A percentile compares a stretch with the other conserved stretches of the same genome.
Conservation (phyloP, 495 filamentous ascomycete genomes). For the Hypoxylon lienhwacheense region DNA sequence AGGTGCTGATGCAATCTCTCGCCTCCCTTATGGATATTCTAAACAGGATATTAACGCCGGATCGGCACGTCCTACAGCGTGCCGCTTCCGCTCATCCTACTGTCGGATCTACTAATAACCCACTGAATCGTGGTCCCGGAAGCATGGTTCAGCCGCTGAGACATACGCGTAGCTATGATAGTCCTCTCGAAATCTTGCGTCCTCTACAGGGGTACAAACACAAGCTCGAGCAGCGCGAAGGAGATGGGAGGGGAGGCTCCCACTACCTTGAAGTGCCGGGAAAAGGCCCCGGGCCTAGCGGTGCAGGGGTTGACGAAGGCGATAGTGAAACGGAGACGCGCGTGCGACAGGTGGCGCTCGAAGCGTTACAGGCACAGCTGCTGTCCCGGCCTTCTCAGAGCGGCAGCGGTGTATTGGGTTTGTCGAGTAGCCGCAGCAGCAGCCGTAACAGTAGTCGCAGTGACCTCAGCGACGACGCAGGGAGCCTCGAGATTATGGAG, state of each 20-base stretch:
- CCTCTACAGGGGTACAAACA: no score
- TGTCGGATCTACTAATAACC: not conserved
- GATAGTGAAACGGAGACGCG: not conserved
- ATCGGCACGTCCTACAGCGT: conserved; percentile 19
- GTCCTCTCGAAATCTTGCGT: not conserved
- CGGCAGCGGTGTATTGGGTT: not conserved
- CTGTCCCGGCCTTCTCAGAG: not conserved
- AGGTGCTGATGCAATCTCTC: conserved; percentile 38
- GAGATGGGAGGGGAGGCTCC: not conserved
- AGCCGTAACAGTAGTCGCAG: conserved; percentile 6
- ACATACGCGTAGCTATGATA: conserved; percentile 5
- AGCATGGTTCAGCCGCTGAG: conserved; percentile 13
- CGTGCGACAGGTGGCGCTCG: conserved; percentile 2
- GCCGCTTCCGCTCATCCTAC: not conserved
- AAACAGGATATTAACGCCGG: conserved; percentile 27
- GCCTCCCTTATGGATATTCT: conserved; percentile 41
- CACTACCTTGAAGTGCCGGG: not conserved
- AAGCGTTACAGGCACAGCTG: conserved; percentile 10
- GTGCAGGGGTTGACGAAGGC: not conserved
- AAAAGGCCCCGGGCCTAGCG: not conserved
- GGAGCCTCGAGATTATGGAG: conserved; percentile 21
- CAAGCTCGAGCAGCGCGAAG: not conserved
- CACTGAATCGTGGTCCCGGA: not conserved
- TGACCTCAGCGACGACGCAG: not conserved
- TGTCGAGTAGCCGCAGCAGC: not conserved